Base-by-base conservation (phyloP, 1,284 basidiomycete genomes). In the Violaceomyces palustris region DNA sequence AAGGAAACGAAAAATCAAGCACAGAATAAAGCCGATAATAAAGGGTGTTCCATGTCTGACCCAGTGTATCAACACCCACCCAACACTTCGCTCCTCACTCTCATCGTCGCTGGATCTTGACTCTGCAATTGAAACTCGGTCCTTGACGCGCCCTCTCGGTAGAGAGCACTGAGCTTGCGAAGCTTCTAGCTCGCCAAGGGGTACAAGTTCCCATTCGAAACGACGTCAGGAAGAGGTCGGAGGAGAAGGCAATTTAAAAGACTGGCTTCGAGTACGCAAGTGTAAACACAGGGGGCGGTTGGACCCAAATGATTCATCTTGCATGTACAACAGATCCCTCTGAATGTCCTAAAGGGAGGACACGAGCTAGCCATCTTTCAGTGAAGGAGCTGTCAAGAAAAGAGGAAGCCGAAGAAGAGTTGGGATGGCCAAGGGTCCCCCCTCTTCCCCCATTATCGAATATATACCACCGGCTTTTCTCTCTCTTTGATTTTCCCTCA, bases 191-290 rank as follows among this genome's bases (percentile, higher is more conserved):
- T 2, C n/a, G 37, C 3, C 62, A 64, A 24, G 61, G 61, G 3
- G 52, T 64, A 3, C 53, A 61, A 23, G 51, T 64, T 7, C 62
- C 62, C 3, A 51, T 64, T 4, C 29, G 62, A 2, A 63, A 64
- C 45, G 54, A 62, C 10, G 43, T 47, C 8, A n/a, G 59, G n/a
- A 28, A 43, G 1, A 42, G 19, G 25, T 37, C 39, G 17, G 58
- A 57, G 10, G 38, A 47, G n/a, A 4, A 28, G 1, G 48, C 48
- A 15, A 30, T 38, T 5, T 29, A 29, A 1, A 38, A 38, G 11
- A 35, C 36, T 17, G 19, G 30, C 7, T 17, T 22, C 3, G 42
- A 44, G 14, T 40, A 18, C 35, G 15, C 21, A 5, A 19, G 1
- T 7, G 22, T 19, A n/a, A 30, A 18, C 21, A 11, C 26, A n/a